Percentiles rank a stretch among this genome's conserved stretches.
Conservation (phyloP, 208 protist genomes). For the Zelonia costaricensis region DNA sequence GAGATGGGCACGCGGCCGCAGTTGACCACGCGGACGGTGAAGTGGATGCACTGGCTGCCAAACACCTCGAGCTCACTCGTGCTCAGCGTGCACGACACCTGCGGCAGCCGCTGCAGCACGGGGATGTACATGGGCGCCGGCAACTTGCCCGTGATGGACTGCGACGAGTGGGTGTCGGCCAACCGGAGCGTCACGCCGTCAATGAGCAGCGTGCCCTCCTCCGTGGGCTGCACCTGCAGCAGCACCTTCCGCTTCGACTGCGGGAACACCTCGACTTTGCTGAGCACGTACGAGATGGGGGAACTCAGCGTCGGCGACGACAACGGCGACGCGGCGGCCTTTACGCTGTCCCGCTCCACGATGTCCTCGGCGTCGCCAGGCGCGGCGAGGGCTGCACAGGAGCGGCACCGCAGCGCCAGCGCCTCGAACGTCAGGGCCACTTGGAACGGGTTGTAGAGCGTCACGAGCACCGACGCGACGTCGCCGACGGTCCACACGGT, state of each 20-base stretch:
- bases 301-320: constrained; percentile 12
- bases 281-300: constrained; percentile 70
- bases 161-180: constrained; percentile 34
- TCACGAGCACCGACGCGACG: constrained; percentile 71
- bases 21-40: constrained; percentile 77
- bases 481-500: constrained; percentile 86
- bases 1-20: constrained; percentile 63
- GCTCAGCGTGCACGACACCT: constrained; percentile 73
- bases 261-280: constrained; percentile 50
- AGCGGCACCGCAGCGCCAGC: constrained; percentile 60
- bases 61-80: constrained; percentile 82
- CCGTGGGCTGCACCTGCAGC: constrained; percentile 70
- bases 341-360: background rate
- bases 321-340: background rate
- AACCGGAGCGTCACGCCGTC: constrained; percentile 63
- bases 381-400: background rate
- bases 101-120: constrained; percentile 75
- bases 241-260: constrained; percentile 44
- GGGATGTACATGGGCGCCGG: constrained; percentile 56
- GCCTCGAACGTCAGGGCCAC: constrained; percentile 41
- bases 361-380: background rate
- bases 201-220: constrained; percentile 61
- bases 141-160: constrained; percentile 34
- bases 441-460: constrained; percentile 74
- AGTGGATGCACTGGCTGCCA: constrained; percentile 67